Conservation (phyloP, 2,329 filamentous ascomycete species). For the Aspergillus amoenus region DNA sequence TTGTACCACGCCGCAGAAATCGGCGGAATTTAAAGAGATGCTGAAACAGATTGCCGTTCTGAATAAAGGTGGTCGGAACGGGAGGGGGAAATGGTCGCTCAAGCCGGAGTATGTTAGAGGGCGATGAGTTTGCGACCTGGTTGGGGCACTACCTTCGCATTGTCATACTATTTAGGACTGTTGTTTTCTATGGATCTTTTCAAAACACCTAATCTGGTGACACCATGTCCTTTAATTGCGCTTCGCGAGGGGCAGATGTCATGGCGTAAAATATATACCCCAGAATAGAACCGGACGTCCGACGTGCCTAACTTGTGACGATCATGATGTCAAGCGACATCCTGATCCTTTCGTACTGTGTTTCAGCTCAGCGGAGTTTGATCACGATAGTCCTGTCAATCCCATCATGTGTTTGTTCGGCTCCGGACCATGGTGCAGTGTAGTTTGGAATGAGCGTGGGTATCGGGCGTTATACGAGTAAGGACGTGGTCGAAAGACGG, state of each 20-base stretch:
- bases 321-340: constrained; percentile 15
- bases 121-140: constrained; percentile 1
- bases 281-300: background rate
- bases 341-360: background rate
- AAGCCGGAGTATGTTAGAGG: constrained; percentile 54
- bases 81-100: constrained; percentile 58
- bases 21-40: constrained; percentile 78
- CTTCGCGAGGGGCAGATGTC: background rate
- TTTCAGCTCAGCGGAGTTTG: background rate
- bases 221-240: background rate
- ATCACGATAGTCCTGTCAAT: background rate
- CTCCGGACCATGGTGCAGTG: background rate
- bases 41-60: constrained; percentile 73
- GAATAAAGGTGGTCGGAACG: constrained; percentile 52
- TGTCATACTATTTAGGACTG: background rate
- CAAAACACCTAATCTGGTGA: background rate
- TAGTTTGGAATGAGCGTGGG: too few species aligned
- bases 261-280: background rate
- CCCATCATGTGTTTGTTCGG: background rate
- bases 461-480: background rate
- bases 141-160: background rate
- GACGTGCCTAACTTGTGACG: background rate
- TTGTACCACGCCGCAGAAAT: constrained; percentile 67
- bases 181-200: background rate
- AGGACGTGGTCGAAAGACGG: background rate